Conservation (phyloP, 768 basidiomycete genomes). For the Termitomyces sp. region DNA sequence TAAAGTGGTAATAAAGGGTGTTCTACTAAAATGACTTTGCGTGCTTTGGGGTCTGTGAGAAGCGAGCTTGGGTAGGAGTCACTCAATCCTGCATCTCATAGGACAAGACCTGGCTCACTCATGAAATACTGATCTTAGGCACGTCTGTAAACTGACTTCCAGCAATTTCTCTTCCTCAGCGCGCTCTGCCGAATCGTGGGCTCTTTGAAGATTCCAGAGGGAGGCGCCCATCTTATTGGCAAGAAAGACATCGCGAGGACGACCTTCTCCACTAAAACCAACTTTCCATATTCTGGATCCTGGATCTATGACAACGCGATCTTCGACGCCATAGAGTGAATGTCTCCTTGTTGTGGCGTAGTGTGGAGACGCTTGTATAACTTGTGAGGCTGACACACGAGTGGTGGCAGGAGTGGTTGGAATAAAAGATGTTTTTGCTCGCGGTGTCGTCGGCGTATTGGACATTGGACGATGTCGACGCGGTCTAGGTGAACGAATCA, state of each 20-base stretch:
- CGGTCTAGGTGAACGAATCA: not conserved
- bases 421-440: slow-evolving; percentile 27
- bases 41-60: slow-evolving; percentile 89
- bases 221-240: slow-evolving; percentile 38
- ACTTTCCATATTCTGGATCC: slow-evolving; percentile 95
- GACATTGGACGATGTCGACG: slow-evolving; percentile 20
- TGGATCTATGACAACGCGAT: slow-evolving; percentile 91
- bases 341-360: slow-evolving; percentile 83
- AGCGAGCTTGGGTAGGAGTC: slow-evolving; percentile 56
- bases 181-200: slow-evolving; percentile 46
- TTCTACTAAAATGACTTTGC: slow-evolving; percentile 92
- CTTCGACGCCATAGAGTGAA: slow-evolving; percentile 95
- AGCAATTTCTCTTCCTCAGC: slow-evolving; percentile 73
- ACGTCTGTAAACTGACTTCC: slow-evolving; percentile 60
- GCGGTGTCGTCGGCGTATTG: slow-evolving; percentile 34
- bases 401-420: slow-evolving; percentile 54
- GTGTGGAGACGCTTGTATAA: slow-evolving; percentile 73
- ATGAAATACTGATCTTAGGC: slow-evolving; percentile 75
- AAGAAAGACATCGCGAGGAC: slow-evolving; percentile 83
- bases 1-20: slow-evolving; percentile 81
- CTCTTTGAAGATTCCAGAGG: slow-evolving; percentile 58
- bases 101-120: slow-evolving; percentile 48
- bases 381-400: slow-evolving; percentile 38
- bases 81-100: not conserved
- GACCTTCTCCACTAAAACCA: slow-evolving; percentile 94